These are phyloP conservation scores for Plasmodium vivax DNA, from an alignment of 169 alveolate species.

Conservation along the genomic window DNA sequence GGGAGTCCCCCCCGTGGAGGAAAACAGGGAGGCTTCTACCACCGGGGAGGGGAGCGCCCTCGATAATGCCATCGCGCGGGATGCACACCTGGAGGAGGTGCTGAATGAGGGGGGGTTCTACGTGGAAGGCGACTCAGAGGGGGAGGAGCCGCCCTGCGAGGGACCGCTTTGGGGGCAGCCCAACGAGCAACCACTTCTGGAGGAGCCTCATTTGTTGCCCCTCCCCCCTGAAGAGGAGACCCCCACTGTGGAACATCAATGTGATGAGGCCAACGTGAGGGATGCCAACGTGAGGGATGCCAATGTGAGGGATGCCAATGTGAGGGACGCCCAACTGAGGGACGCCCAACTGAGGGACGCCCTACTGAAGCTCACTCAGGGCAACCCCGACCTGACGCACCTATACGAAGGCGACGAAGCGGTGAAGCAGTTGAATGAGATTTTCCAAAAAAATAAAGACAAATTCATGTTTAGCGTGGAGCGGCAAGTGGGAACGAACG, in stretches of 20 bases:
- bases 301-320: too few relatives aligned
- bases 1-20: not conserved
- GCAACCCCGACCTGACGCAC: not conserved
- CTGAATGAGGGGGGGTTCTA: not conserved
- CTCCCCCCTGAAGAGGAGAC: too few relatives aligned
- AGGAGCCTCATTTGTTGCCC: not conserved
- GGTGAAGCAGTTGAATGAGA: conserved; percentile 2
- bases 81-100: not conserved
- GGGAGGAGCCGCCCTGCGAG: not conserved
- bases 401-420: conserved; percentile 31
- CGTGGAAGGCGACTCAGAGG: not conserved
- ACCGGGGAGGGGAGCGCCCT: not conserved
- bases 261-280: not conserved
- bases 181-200: not conserved
- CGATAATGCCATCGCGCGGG: not conserved
- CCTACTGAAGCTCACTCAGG: not conserved
- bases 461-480: conserved; percentile 51
- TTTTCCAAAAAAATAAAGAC: conserved; percentile 31
- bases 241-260: not conserved
- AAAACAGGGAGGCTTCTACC: not conserved
- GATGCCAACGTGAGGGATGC: too few relatives aligned
- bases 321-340: not conserved
- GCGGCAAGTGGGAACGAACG: not conserved
- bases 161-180: not conserved
- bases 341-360: not conserved